Base-by-base conservation (phyloP, 192 early-diverging fungal species). In the Podila clonocystis region DNA sequence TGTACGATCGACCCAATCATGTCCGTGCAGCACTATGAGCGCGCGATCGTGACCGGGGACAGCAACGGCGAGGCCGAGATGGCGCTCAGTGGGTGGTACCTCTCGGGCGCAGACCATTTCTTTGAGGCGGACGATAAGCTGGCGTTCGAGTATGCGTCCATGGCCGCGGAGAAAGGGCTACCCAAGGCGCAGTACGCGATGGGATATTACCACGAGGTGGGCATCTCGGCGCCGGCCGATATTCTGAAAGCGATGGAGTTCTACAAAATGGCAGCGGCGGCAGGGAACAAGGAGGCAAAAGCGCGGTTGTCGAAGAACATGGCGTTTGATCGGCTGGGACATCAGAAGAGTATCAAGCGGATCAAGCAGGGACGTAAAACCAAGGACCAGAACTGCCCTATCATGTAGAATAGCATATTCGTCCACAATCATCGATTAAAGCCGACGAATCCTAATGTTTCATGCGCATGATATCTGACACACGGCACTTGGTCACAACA, bases 201-300 rank as follows among this genome's bases (percentile, higher is more conserved):
- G 88, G 97, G 97, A 57, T 97, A 96, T 75, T 96, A 94, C 82
- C 87, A 91, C 78, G 94, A 96, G 67, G 88, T 89, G 64, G 95
- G 95, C 34, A 90, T 96, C 65, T 91, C 91, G 50, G 86, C 86
- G 57, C 84, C 82, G 30, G 73, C 64, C 9, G 83, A 94, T 86
- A 50, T 79, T 45, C 55, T 57, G 15, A 85, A 83, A 50, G 92
- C 90, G 9, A 86, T 79, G 76, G 76, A 72, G 26, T 79, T 31
- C 63, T 79, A 79, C 34, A 63, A 26, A 15, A 6, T 63, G 52
- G 76, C 76, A 0, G 69, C 76, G 3, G 70, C 63, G 22, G 67
- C 67, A 20, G 76, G 76, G 4, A 72, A 68, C 55, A 72, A 79
- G 70, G 76, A 79, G 0, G 76, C 76, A 8, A 49, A 68, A n/a